These are phyloP conservation scores for Tetrapisispora namnaoensis DNA, from an alignment of 805 yeast species.

Conservation along the genomic window DNA sequence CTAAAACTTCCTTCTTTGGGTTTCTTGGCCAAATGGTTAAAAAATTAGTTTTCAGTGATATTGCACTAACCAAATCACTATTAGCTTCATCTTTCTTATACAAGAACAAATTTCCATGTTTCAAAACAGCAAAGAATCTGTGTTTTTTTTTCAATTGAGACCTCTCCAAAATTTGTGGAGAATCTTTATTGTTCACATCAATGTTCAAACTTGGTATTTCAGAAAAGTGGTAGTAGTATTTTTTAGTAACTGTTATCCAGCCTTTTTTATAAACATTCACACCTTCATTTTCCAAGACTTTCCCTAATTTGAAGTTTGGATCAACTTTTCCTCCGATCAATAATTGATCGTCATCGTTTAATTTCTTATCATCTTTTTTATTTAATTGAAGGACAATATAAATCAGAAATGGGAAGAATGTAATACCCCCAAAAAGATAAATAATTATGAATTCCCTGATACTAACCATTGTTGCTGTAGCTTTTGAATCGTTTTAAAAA, in stretches of 20 bases:
- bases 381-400: constrained; percentile 6
- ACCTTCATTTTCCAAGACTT: constrained; percentile 55
- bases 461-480: constrained; percentile 14
- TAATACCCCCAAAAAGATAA: constrained; percentile 71
- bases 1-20: constrained; percentile 34
- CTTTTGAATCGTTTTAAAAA: too few relatives aligned
- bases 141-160: constrained; percentile 37
- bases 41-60: constrained; percentile 60
- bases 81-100: constrained; percentile 49
- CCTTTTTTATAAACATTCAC: constrained; percentile 57
- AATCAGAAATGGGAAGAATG: constrained; percentile 57
- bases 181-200: constrained; percentile 5
- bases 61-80: constrained; percentile 57
- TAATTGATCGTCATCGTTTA: constrained; percentile 3
- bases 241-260: constrained; percentile 79
- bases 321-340: constrained; percentile 20
- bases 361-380: neutral
- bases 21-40: constrained; percentile 81
- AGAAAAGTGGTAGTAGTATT: constrained; percentile 43
- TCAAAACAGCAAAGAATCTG: constrained; percentile 57
- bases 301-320: constrained; percentile 45
- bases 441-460: constrained; percentile 32
- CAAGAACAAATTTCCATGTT: constrained; percentile 83
- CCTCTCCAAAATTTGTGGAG: constrained; percentile 14
- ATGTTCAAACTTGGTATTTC: constrained; percentile 4